phyloP scores from a whole-genome alignment of 2,329 filamentous ascomycete species.

The Aspergillus pseudotamarii region DNA sequence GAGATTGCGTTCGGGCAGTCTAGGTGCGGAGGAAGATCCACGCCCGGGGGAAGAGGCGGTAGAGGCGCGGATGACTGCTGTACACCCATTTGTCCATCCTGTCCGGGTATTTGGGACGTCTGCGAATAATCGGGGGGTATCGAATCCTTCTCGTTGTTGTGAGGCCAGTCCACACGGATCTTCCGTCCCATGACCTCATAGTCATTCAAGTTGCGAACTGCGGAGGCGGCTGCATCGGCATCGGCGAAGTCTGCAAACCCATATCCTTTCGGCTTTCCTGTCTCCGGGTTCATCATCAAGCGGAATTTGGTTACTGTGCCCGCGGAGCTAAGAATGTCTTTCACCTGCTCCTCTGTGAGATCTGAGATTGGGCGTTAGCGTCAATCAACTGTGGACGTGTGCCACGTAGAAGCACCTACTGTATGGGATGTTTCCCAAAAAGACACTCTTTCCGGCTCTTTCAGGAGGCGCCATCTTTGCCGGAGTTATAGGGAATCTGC shows the following conservation, averaged over 20 bases:
- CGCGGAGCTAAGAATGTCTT: constrained; percentile 86
- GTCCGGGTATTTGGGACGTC: constrained; percentile 38
- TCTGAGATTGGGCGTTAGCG: constrained; percentile 57
- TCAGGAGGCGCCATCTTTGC: constrained; percentile 46
- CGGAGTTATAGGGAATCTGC: neutral
- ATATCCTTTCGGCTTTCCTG: constrained; percentile 91
- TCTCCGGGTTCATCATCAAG: constrained; percentile 93
- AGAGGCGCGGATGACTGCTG: constrained; percentile 58
- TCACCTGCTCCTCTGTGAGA: constrained; percentile 93
- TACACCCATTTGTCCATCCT: constrained; percentile 41
- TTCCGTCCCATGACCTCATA: constrained; percentile 94
- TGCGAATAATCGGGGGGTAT: constrained; percentile 55
- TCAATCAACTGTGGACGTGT: neutral
- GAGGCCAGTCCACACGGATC: constrained; percentile 92
- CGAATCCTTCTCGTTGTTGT: constrained; percentile 79
- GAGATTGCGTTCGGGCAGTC: constrained; percentile 90
- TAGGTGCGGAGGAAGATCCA: constrained; percentile 79
- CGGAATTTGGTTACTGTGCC: constrained; percentile 91
- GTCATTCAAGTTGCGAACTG: constrained; percentile 93
- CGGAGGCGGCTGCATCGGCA: constrained; percentile 86
- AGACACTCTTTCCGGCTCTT: constrained; percentile 49
- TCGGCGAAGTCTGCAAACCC: constrained; percentile 96
- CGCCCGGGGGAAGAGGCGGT: constrained; percentile 80
- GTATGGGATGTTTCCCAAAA: constrained; percentile 65
- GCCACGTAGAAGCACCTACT: constrained; percentile 62